These are phyloP conservation scores for Fusarium xyrophilum DNA, from an alignment of 2,329 filamentous ascomycete species.

Conservation along the genomic window DNA sequence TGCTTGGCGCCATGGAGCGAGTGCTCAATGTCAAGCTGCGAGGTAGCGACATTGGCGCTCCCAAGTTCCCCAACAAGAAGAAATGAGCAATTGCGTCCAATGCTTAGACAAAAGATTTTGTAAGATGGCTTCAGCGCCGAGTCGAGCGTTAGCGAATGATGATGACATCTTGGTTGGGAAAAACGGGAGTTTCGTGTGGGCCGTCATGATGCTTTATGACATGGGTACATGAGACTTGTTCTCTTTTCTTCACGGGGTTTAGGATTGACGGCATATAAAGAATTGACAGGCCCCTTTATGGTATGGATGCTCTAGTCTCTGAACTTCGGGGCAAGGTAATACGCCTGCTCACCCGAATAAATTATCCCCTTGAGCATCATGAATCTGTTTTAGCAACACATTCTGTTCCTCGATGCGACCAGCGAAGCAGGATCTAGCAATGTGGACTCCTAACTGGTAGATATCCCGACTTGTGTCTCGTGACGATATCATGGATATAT, in stretches of 20 bases:
- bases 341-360: constrained; percentile 16
- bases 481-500: not conserved
- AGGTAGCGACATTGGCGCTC: constrained; percentile 82
- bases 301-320: constrained; percentile 16
- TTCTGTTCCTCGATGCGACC: not conserved
- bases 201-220: constrained; percentile 39
- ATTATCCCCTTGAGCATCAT: constrained; percentile 14
- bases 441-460: not conserved
- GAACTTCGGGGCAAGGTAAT: constrained; percentile 5
- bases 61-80: constrained; percentile 80
- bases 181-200: constrained; percentile 40
- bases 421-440: not conserved
- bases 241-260: constrained; percentile 22
- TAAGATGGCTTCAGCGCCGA: constrained; percentile 39
- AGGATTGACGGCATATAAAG: constrained; percentile 25
- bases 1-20: constrained; percentile 78
- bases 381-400: not conserved
- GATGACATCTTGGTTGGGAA: constrained; percentile 38
- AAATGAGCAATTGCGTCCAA: constrained; percentile 43
- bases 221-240: constrained; percentile 38
- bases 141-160: constrained; percentile 43
- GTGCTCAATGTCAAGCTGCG: constrained; percentile 88
- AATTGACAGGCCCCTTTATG: constrained; percentile 13
- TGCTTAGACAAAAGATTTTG: constrained; percentile 22
- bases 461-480: not conserved